These are phyloP conservation scores for Catharanthus roseus DNA, from an alignment of 257 asterid species.

Conservation along the genomic window DNA sequence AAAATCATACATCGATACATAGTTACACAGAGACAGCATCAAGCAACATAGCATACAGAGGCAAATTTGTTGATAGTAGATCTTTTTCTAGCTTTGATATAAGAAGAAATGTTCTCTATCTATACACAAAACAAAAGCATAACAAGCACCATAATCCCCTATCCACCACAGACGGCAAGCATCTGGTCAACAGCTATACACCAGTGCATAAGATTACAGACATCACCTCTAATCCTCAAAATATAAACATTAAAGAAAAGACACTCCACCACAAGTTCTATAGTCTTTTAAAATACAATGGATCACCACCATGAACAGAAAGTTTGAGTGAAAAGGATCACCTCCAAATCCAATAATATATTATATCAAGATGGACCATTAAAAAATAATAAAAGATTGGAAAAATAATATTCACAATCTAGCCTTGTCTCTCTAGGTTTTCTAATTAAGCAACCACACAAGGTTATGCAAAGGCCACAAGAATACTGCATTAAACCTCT, in stretches of 20 bases:
- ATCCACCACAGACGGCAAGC: no score
- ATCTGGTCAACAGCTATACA: not conserved
- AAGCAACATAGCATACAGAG: not conserved
- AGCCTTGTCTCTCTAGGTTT: not conserved
- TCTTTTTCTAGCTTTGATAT: not conserved
- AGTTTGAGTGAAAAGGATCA: not conserved
- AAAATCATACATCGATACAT: not conserved
- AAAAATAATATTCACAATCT: not conserved
- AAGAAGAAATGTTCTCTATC: not conserved
- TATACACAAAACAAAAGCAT: not conserved
- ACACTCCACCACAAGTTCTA: not conserved
- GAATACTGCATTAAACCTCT: not conserved
- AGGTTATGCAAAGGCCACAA: not conserved
- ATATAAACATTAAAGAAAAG: no score
- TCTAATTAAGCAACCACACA: not conserved
- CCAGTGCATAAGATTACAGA: not conserved
- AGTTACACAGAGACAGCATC: not conserved
- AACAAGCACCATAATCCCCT: not conserved
- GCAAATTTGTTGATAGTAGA: not conserved
- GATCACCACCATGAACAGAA: not conserved
- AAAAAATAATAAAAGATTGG: not conserved
- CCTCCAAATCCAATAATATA: not conserved
- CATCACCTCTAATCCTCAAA: no score
- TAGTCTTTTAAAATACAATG: not conserved
- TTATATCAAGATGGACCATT: no score